Percentiles rank a stretch among this genome's conserved stretches.
phyloP scores from a whole-genome alignment of 1,284 basidiomycete species.

The Apiotrichum montevideense region DNA sequence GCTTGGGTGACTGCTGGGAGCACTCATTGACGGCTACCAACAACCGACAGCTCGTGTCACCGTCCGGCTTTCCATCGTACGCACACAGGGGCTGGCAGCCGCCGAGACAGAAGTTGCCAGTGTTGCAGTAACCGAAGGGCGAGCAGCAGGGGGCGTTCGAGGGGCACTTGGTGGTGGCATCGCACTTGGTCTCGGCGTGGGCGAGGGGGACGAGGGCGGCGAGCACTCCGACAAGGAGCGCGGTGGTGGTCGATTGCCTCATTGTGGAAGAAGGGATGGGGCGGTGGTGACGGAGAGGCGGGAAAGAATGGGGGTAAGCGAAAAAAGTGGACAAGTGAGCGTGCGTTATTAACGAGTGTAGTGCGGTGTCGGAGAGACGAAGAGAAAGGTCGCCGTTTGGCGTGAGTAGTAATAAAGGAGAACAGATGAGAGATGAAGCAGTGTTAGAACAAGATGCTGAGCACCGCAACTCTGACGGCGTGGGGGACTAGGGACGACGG shows the following conservation, averaged over 20 bases:
- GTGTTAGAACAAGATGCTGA: too few species aligned
- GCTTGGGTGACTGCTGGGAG: too few species aligned
- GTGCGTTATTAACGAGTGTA: background rate
- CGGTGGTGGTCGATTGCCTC: background rate
- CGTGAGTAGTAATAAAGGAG: too few species aligned
- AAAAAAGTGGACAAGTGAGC: too few species aligned
- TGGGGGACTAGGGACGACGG: too few species aligned
- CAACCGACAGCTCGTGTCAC: too few species aligned
- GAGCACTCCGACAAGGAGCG: background rate
- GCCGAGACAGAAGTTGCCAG: conserved; percentile 61
- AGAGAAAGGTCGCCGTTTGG: too few species aligned
- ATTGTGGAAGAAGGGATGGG: background rate
- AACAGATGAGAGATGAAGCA: too few species aligned
- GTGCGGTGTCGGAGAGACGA: background rate
- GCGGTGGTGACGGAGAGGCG: background rate
- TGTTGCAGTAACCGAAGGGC: conserved; percentile 68
- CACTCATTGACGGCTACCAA: too few species aligned
- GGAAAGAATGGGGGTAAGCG: too few species aligned
- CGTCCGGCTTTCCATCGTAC: background rate
- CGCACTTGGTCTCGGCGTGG: conserved; percentile 19
- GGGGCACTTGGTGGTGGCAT: conserved; percentile 50
- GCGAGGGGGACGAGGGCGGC: conserved; percentile 4
- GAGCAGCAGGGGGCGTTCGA: conserved; percentile 64
- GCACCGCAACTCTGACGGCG: too few species aligned
- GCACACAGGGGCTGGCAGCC: conserved; percentile 68